Evolutionary conservation across 495 filamentous ascomycete genomes (phyloP).

Genomic region (Xylaria bambusicola): DNA sequence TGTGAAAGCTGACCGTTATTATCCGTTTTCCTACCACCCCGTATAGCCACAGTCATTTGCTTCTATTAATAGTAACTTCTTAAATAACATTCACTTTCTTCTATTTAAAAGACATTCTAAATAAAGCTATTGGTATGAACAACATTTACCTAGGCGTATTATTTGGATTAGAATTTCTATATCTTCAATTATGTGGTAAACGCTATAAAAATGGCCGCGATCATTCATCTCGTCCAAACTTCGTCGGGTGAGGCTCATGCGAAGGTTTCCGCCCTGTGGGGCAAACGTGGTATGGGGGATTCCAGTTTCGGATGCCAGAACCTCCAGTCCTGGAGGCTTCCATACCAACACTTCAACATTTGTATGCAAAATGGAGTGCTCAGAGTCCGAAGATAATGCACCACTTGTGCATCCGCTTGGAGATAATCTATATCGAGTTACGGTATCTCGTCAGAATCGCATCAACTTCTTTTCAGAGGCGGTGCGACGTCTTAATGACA

Average conservation of each 20-base stretch:
- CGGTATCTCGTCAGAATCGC: conserved; percentile 1
- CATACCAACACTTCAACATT: too few species aligned
- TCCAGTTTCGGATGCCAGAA: too few species aligned
- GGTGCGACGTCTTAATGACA: background rate
- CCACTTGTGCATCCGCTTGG: background rate
- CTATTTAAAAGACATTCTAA: background rate
- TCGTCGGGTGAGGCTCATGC: background rate
- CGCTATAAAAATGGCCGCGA: background rate
- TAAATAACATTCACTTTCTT: too few species aligned
- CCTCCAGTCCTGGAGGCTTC: too few species aligned
- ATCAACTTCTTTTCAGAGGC: background rate
- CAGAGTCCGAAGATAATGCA: background rate
- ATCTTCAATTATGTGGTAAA: background rate
- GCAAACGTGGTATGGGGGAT: too few species aligned
- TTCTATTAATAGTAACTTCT: too few species aligned
- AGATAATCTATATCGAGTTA: background rate
- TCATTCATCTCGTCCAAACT: background rate
- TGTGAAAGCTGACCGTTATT: too few species aligned
- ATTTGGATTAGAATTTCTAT: background rate
- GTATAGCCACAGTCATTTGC: too few species aligned
- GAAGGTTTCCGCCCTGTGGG: too few species aligned
- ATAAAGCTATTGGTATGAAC: background rate
- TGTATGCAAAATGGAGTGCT: too few species aligned
- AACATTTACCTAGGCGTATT: background rate
- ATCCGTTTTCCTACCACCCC: too few species aligned